Evolutionary conservation across 2,329 filamentous ascomycete species (phyloP), one percentile per base, ranked within the genome.

Genomic region (Arthrobotrys conoides): DNA sequence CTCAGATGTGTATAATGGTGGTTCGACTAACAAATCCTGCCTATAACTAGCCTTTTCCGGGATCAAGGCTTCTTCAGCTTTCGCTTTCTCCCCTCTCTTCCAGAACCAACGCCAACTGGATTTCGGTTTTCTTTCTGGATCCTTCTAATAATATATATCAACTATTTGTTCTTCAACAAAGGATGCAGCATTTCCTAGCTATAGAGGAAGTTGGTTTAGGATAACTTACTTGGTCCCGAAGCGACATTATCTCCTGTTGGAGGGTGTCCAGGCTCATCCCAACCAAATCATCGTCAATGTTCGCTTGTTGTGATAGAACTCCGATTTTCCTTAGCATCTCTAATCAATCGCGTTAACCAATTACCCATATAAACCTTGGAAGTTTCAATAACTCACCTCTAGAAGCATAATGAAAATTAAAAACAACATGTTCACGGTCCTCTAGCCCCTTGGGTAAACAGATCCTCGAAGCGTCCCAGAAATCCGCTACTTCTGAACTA

Each of bases 221-320:
- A 8, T 36, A 16, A 38, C 63, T 73, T 53, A 73, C 71, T 36
- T 46, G n/a, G 41, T 16, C n/a, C 16, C 71, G 57, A 41, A 73
- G 46, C 16, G 9, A 36, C 63, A 73, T 73, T 3, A 73, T 33
- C 16, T 73, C 71, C 12, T 44, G 38, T 24, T 68, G 71, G 9
- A 73, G 33, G 33, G 41, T 33, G 3, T 51, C 63, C n/a, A 68
- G 36, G 22, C 27, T 30, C 63, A 73, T 66, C 18, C 63, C 71
- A 3, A 73, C 71, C 1, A 73, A 48, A 27, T 73, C 71, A 33
- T 68, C 51, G 22, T 73, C 71, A 14, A 73, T 63, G n/a, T 8
- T 14, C 16, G 36, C 22, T 12, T 44, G n/a, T 4, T 61, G 36
- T 6, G 61, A 38, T 9, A 75, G 6, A 16, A 75, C 41, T 3